Evolutionary conservation across 345 rosid species (phyloP).

Genomic region (Hypericum androsaemum): DNA sequence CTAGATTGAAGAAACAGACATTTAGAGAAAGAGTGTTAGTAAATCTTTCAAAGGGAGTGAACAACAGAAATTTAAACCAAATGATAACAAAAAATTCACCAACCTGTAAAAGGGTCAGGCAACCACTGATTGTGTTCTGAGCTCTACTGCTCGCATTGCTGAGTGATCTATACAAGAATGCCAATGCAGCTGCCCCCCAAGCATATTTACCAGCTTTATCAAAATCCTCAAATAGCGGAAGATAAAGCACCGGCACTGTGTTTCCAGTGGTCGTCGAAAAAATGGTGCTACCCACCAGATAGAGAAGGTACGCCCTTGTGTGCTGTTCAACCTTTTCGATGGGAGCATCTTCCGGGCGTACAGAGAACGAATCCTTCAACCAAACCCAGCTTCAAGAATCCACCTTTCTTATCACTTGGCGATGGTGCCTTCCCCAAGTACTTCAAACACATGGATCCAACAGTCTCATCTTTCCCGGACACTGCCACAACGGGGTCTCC

Average conservation of each 20-base stretch:
- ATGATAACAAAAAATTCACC: not conserved
- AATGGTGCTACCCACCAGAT: conserved; percentile 5
- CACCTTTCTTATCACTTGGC: conserved; percentile 1
- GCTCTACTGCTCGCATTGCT: not conserved
- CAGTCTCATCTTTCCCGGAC: not conserved
- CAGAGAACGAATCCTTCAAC: conserved; percentile 3
- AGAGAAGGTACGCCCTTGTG: conserved; percentile 4
- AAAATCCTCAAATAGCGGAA: conserved; percentile 7
- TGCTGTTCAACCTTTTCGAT: not conserved
- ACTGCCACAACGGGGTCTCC: conserved; percentile 5
- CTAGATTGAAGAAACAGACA: conserved; percentile 25
- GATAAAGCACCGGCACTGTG: conserved; percentile 1
- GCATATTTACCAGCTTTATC: conserved; percentile 8
- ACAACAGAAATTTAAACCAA: not conserved
- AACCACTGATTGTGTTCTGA: conserved; percentile 7
- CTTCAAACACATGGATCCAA: not conserved
- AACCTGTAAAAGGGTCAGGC: conserved; percentile 2
- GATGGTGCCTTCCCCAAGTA: not conserved
- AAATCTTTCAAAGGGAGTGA: too few relatives aligned
- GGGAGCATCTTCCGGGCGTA: not conserved
- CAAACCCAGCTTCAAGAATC: conserved; percentile 4
- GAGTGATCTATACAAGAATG: conserved; percentile 4
- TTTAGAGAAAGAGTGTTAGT: not conserved
- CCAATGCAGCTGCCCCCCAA: conserved; percentile 7
- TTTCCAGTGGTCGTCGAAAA: conserved; percentile 6